phyloP scores from a whole-genome alignment of 345 rosid genomes.

The Ceriops zippeliana region DNA sequence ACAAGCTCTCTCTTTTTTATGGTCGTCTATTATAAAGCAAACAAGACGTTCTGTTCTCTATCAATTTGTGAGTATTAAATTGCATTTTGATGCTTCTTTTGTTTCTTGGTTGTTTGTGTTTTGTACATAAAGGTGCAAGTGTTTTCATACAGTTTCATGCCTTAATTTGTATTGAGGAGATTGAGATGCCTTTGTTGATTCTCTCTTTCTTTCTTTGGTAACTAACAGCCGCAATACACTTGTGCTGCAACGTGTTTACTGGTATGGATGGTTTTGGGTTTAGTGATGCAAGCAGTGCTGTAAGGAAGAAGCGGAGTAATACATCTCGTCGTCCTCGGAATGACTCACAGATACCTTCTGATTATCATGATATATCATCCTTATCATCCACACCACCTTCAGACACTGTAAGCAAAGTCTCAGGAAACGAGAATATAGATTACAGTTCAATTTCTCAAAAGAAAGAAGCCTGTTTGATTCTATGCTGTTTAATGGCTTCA shows the following conservation, averaged over 20 bases:
- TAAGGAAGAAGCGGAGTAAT: constrained; percentile 64
- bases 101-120: background rate
- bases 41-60: background rate
- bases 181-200: background rate
- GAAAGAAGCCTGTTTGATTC: constrained; percentile 15
- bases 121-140: background rate
- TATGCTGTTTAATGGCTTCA: constrained; percentile 20
- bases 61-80: background rate
- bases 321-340: constrained; percentile 62
- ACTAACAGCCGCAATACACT: background rate
- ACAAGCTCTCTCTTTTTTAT: background rate
- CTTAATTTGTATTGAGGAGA: background rate
- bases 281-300: constrained; percentile 49
- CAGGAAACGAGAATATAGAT: constrained; percentile 9
- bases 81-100: background rate
- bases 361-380: constrained; percentile 53
- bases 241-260: background rate
- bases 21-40: background rate
- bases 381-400: constrained; percentile 65
- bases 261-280: constrained; percentile 61
- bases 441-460: constrained; percentile 1
- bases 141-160: background rate
- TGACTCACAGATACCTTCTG: constrained; percentile 47
- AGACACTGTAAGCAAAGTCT: constrained; percentile 44
- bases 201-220: background rate